Evolutionary conservation across 306 rosid genomes (phyloP).

Genomic region (Boehmeria nivea): DNA sequence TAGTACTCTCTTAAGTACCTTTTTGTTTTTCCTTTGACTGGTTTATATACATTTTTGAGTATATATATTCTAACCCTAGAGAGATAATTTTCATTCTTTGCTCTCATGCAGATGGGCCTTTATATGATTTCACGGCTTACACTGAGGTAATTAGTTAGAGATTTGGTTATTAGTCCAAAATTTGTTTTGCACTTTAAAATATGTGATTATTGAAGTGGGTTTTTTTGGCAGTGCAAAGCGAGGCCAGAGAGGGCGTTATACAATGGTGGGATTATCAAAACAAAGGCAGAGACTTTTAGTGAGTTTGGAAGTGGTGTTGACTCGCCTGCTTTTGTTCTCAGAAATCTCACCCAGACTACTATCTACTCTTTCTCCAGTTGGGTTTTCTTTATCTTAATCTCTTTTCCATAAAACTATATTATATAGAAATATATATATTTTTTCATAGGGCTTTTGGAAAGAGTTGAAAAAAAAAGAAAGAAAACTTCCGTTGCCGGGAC

Average conservation of each 20-base stretch:
- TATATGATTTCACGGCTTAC: constrained; percentile 75
- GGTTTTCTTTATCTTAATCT: constrained; percentile 7
- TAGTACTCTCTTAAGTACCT: neutral
- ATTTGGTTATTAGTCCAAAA: too few species aligned
- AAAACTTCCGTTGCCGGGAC: too few species aligned
- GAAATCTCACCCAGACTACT: constrained; percentile 47
- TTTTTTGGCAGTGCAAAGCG: constrained; percentile 49
- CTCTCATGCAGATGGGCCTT: constrained; percentile 69
- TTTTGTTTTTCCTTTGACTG: too few species aligned
- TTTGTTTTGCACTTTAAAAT: too few species aligned
- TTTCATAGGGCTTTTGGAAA: too few species aligned
- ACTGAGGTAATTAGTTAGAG: constrained; percentile 43
- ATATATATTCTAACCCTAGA: neutral
- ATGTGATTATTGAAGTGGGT: neutral
- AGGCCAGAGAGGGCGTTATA: constrained; percentile 63
- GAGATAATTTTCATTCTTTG: neutral
- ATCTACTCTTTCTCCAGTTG: constrained; percentile 69
- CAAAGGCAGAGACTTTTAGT: neutral
- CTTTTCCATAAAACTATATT: too few species aligned
- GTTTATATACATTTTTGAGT: neutral
- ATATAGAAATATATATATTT: too few species aligned
- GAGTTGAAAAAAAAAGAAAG: too few species aligned
- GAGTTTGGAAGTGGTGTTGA: constrained; percentile 1
- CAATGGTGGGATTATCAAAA: constrained; percentile 54
- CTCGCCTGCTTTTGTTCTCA: constrained; percentile 41